Percentiles rank a stretch among this genome's conserved stretches.
phyloP scores from a whole-genome alignment of 805 yeast species.

The Jamesozyma hellenica region DNA sequence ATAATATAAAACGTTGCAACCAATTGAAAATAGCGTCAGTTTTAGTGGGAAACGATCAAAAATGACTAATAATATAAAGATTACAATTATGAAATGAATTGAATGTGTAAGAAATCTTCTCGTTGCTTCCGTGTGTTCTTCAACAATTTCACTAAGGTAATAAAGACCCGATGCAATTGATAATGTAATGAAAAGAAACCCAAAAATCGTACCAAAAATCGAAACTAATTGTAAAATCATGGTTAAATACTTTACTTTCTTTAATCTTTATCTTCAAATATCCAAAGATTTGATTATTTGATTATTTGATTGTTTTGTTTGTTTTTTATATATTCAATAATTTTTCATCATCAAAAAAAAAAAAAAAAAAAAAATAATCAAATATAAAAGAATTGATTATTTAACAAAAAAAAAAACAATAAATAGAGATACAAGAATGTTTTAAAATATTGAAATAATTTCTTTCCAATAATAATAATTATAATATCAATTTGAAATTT shows the following conservation, averaged over 20 bases:
- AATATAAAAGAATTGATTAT: no score
- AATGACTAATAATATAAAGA: slow-evolving; percentile 48
- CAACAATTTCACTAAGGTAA: slow-evolving; percentile 84
- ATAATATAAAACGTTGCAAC: slow-evolving; percentile 61
- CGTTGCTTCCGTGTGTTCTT: slow-evolving; percentile 84
- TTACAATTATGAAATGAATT: slow-evolving; percentile 50
- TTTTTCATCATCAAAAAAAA: no score
- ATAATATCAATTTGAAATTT: no score
- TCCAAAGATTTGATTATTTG: no score
- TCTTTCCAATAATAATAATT: no score
- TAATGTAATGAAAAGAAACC: slow-evolving; percentile 51
- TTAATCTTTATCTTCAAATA: no score
- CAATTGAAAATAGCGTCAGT: slow-evolving; percentile 56
- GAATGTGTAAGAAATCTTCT: slow-evolving; percentile 53
- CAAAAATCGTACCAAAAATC: slow-evolving; percentile 48
- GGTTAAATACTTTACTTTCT: background rate
- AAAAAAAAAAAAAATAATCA: no score
- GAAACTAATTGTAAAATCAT: slow-evolving; percentile 57
- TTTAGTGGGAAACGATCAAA: slow-evolving; percentile 74
- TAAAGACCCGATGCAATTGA: slow-evolving; percentile 86
- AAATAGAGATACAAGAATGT: no score
- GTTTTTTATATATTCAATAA: background rate
- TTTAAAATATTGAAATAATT: no score
- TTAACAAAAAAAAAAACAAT: no score
- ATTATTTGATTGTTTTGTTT: background rate